These are phyloP conservation scores for Harrya chromipes DNA, from an alignment of 768 basidiomycete species.

Conservation along the genomic window DNA sequence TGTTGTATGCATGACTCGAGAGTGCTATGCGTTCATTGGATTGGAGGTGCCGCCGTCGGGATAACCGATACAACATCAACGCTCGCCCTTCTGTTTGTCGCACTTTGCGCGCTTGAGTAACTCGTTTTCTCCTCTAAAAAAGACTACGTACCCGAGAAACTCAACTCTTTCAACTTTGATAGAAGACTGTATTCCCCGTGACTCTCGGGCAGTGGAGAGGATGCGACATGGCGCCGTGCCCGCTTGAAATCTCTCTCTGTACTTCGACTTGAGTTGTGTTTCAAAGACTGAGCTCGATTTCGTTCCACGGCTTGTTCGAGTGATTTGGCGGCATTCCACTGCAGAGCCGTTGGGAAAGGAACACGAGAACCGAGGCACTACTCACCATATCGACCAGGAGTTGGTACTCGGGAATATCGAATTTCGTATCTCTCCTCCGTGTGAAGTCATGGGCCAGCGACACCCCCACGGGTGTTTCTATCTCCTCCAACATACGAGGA, in stretches of 20 bases:
- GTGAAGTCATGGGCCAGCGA: conserved; percentile 42
- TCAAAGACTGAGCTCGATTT: not conserved
- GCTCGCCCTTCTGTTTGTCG: conserved; percentile 61
- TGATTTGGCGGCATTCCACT: conserved; percentile 47
- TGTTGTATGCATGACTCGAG: conserved; percentile 63
- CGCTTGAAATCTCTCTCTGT: conserved; percentile 5
- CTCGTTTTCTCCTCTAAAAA: not conserved
- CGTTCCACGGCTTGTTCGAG: conserved; percentile 29
- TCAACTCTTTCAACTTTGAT: conserved; percentile 17
- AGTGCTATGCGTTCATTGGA: conserved; percentile 31
- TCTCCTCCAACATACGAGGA: conserved; percentile 12
- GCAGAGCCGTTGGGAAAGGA: not conserved
- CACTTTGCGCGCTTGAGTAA: conserved; percentile 33
- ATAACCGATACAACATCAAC: conserved; percentile 40
- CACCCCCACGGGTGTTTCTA: conserved; percentile 24
- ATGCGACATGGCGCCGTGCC: not conserved
- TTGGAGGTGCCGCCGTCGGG: conserved; percentile 36
- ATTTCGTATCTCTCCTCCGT: conserved; percentile 9
- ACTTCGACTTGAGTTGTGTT: not conserved
- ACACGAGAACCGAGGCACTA: not conserved
- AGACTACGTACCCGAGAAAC: conserved; percentile 24
- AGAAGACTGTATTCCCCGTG: not conserved
- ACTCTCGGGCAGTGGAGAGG: not conserved
- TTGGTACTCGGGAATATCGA: conserved; percentile 20
- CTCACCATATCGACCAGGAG: conserved; percentile 42